Conservation (phyloP, 2,329 filamentous ascomycete genomes). For the Colletotrichum tamarilloi region DNA sequence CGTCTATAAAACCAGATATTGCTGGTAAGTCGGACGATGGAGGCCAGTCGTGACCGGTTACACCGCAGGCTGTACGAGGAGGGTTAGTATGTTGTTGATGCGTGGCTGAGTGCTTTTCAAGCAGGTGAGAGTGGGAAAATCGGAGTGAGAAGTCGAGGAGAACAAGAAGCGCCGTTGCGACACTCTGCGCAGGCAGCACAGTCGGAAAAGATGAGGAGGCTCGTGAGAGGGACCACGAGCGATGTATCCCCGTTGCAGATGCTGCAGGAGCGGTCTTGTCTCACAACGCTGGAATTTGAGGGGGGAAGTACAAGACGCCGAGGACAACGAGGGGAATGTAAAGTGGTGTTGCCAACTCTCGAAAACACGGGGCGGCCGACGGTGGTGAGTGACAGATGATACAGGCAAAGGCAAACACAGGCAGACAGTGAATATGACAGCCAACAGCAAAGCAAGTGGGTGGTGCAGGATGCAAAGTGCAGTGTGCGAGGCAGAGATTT, state of each 20-base stretch:
- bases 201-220: conserved; percentile 20
- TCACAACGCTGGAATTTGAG: conserved; percentile 23
- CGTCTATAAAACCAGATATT: conserved; percentile 16
- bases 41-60: conserved; percentile 21
- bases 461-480: background rate
- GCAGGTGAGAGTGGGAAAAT: conserved; percentile 4
- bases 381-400: conserved; percentile 16
- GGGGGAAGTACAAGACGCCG: conserved; percentile 21
- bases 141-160: background rate
- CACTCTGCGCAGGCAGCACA: conserved; percentile 26
- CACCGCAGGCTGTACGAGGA: conserved; percentile 31
- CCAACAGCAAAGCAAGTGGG: background rate
- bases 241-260: conserved; percentile 33
- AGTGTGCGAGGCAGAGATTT: conserved; percentile 8
- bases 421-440: conserved; percentile 10
- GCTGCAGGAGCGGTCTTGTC: conserved; percentile 30
- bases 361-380: conserved; percentile 20
- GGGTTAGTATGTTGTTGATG: conserved; percentile 21
- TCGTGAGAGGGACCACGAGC: conserved; percentile 32
- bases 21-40: conserved; percentile 25
- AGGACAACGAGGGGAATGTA: conserved; percentile 12
- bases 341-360: conserved; percentile 8
- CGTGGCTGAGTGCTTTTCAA: conserved; percentile 9
- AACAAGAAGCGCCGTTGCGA: conserved; percentile 20
- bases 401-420: conserved; percentile 21